Conservation (phyloP, 257 asterid genomes). For the Ocimum tenuiflorum region DNA sequence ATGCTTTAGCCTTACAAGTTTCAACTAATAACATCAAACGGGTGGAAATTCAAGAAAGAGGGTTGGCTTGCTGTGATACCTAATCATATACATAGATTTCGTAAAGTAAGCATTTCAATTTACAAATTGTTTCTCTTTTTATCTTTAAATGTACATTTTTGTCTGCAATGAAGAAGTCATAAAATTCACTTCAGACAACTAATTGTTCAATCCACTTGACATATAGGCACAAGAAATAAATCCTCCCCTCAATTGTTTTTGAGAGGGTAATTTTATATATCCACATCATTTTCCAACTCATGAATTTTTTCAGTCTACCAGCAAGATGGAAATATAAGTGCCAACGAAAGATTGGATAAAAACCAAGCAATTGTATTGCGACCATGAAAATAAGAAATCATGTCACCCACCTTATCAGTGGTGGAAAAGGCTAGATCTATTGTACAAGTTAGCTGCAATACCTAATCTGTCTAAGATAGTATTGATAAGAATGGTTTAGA, state of each 20-base stretch:
- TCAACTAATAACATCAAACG: conserved; percentile 34
- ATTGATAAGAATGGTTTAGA: background rate
- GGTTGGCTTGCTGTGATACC: conserved; percentile 21
- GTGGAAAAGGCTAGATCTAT: background rate
- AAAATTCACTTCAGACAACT: background rate
- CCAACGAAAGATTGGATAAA: background rate
- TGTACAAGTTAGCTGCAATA: background rate
- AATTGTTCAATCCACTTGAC: background rate
- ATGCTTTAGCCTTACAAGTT: conserved; percentile 73
- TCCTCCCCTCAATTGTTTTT: background rate
- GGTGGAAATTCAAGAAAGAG: conserved; percentile 22
- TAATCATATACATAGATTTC: conserved; percentile 7
- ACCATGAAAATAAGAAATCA: background rate
- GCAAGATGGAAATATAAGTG: background rate
- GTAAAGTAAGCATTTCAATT: conserved; percentile 19
- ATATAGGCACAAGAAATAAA: background rate
- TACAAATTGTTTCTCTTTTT: background rate
- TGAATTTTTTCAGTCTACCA: background rate
- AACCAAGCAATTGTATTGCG: background rate
- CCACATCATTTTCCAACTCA: background rate
- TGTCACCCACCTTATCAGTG: background rate
- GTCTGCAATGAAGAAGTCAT: conserved; percentile 6
- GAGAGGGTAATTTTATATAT: background rate
- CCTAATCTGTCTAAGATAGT: background rate
- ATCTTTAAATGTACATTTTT: background rate